These are phyloP conservation scores for Diaporthe caulivora DNA, from an alignment of 2,329 filamentous ascomycete species.

Conservation along the genomic window DNA sequence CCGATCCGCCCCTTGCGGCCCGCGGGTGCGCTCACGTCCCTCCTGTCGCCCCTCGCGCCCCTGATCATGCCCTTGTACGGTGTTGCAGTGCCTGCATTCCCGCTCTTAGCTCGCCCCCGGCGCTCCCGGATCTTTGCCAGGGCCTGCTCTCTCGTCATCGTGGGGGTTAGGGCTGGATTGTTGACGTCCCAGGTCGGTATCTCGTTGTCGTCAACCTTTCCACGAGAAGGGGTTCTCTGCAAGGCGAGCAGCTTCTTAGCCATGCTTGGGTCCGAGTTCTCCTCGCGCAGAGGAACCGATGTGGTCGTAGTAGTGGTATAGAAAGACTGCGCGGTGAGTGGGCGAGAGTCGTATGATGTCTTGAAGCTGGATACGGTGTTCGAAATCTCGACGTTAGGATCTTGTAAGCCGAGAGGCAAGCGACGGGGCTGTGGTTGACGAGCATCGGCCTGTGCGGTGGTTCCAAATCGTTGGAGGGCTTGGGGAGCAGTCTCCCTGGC, in stretches of 20 bases:
- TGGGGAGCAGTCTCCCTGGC: constrained; percentile 38
- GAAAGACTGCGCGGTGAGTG: constrained; percentile 60
- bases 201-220: constrained; percentile 42
- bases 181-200: constrained; percentile 63
- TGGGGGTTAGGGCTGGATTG: constrained; percentile 72
- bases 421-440: constrained; percentile 12
- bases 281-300: constrained; percentile 64
- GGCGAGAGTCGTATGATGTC: constrained; percentile 47
- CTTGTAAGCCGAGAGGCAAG: constrained; percentile 33
- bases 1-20: constrained; percentile 37
- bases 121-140: constrained; percentile 81
- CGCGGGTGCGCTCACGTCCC: constrained; percentile 62
- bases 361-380: constrained; percentile 16
- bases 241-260: constrained; percentile 54
- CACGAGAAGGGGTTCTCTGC: constrained; percentile 58
- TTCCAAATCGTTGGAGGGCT: constrained; percentile 27
- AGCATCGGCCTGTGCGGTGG: constrained; percentile 10
- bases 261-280: constrained; percentile 57
- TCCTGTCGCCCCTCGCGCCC: constrained; percentile 54
- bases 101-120: constrained; percentile 77
- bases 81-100: constrained; percentile 72
- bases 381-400: constrained; percentile 37
- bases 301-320: constrained; percentile 65
- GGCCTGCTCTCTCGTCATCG: constrained; percentile 79
- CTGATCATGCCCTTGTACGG: constrained; percentile 70